Conservation (phyloP, 345 rosid genomes). For the Isatis tinctoria region DNA sequence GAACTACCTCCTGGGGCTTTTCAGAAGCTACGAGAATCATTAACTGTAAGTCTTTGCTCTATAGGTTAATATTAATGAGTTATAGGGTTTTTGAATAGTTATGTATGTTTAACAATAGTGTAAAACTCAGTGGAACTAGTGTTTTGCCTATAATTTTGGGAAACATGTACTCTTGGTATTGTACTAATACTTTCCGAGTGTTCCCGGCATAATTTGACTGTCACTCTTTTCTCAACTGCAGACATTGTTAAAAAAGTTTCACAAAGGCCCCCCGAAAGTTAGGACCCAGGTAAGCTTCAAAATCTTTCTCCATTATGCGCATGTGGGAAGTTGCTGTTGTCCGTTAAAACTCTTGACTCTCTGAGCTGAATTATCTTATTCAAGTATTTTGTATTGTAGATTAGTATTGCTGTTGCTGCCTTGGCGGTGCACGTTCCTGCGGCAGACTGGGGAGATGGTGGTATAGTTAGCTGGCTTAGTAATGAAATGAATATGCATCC, state of each 20-base stretch:
- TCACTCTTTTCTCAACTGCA: conserved; percentile 39
- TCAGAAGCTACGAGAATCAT: conserved; percentile 68
- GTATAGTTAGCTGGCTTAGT: conserved; percentile 86
- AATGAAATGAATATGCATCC: conserved; percentile 95
- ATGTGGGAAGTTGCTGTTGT: not conserved
- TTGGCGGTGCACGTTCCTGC: conserved; percentile 98
- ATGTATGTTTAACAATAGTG: not conserved
- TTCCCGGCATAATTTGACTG: not conserved
- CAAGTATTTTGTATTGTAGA: conserved; percentile 51
- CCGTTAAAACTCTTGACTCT: not conserved
- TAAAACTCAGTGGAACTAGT: not conserved
- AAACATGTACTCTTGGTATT: not conserved
- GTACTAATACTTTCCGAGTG: not conserved
- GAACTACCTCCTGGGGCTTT: conserved; percentile 97
- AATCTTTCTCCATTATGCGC: not conserved
- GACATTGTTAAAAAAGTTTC: conserved; percentile 89
- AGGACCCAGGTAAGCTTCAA: conserved; percentile 79
- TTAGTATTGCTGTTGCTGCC: conserved; percentile 98
- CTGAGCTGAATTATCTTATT: conserved; percentile 4
- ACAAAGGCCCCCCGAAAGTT: conserved; percentile 94
- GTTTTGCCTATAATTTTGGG: not conserved
- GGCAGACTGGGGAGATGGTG: conserved; percentile 95
- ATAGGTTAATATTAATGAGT: not conserved
- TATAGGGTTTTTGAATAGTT: not conserved
- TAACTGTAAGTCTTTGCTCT: conserved; percentile 56